phyloP scores from a whole-genome alignment of 768 basidiomycete species.

The Cyclocybe aegerita region DNA sequence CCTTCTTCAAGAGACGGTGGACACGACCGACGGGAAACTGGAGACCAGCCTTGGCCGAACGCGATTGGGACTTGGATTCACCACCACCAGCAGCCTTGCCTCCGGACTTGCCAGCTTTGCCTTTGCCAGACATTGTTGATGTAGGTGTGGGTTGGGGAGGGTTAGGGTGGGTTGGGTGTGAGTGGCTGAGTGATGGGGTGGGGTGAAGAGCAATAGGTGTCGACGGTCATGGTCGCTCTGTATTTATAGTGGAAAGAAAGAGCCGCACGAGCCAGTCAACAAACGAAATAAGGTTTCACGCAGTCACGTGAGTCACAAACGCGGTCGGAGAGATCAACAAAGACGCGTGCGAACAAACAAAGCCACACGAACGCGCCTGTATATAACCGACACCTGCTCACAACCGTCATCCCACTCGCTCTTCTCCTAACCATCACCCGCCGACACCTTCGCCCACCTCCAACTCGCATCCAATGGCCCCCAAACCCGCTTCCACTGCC shows the following conservation, averaged over 20 bases:
- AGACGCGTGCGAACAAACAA: slow-evolving; percentile 40
- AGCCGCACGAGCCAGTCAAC: slow-evolving; percentile 27
- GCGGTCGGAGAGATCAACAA: slow-evolving; percentile 49
- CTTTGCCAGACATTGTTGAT: slow-evolving; percentile 45
- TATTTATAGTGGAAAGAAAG: slow-evolving; percentile 36
- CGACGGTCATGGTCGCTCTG: slow-evolving; percentile 19
- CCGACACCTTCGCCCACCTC: slow-evolving; percentile 25
- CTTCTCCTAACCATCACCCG: slow-evolving; percentile 26
- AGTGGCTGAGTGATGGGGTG: slow-evolving; percentile 17
- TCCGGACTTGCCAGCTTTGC: slow-evolving; percentile 41
- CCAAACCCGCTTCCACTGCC: slow-evolving; percentile 83
- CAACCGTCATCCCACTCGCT: slow-evolving; percentile 42
- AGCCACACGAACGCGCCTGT: slow-evolving; percentile 41
- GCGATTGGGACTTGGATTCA: slow-evolving; percentile 72
- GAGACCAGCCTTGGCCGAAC: slow-evolving; percentile 75
- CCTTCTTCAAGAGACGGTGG: slow-evolving; percentile 85
- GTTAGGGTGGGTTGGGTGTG: slow-evolving; percentile 16
- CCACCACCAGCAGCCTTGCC: slow-evolving; percentile 66
- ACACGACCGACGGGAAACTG: slow-evolving; percentile 94
- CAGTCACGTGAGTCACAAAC: slow-evolving; percentile 24
- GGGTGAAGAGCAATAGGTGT: slow-evolving; percentile 18
- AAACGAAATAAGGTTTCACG: slow-evolving; percentile 23
- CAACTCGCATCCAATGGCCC: slow-evolving; percentile 53
- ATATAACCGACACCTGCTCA: slow-evolving; percentile 29
- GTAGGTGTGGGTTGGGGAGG: slow-evolving; percentile 8